A percentile compares a stretch with the other conserved stretches of the same genome.
Evolutionary conservation across 2,329 filamentous ascomycete genomes (phyloP).

Genomic region (Onygenales sp.): DNA sequence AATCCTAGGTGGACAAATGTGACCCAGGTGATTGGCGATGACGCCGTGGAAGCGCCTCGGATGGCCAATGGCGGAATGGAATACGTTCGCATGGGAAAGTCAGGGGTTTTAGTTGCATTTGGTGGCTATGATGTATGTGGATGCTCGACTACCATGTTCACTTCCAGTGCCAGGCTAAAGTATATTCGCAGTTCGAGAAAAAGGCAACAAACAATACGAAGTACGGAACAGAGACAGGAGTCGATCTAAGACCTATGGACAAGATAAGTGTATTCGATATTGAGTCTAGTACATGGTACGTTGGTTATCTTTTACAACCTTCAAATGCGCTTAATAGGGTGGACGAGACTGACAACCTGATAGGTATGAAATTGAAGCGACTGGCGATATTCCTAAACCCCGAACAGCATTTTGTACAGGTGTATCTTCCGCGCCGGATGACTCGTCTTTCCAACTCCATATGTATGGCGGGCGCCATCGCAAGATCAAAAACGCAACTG

Average conservation of each 20-base stretch:
- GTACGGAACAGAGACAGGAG: background rate
- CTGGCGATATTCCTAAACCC: background rate
- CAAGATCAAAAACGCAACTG: background rate
- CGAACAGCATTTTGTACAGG: constrained; percentile 3
- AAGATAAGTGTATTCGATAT: constrained; percentile 2
- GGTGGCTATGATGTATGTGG: constrained; percentile 5
- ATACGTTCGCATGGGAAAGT: constrained; percentile 3
- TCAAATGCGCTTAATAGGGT: background rate
- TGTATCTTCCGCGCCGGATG: constrained; percentile 1
- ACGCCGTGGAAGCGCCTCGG: background rate
- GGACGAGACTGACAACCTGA: background rate
- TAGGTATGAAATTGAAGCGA: constrained; percentile 2
- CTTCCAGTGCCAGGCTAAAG: background rate
- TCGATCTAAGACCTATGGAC: constrained; percentile 1
- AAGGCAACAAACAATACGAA: background rate
- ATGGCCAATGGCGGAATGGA: constrained; percentile 5
- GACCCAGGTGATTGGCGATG: background rate
- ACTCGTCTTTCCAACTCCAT: constrained; percentile 1
- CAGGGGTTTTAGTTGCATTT: constrained; percentile 3
- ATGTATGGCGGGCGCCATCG: constrained; percentile 4
- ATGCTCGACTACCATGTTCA: background rate
- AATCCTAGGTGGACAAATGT: constrained; percentile 1
- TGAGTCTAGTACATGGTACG: constrained; percentile 4
- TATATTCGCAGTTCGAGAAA: background rate
- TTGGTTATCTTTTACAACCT: background rate